Conservation (phyloP, 352 stramenopile species). For the Phytophthora idaei region DNA sequence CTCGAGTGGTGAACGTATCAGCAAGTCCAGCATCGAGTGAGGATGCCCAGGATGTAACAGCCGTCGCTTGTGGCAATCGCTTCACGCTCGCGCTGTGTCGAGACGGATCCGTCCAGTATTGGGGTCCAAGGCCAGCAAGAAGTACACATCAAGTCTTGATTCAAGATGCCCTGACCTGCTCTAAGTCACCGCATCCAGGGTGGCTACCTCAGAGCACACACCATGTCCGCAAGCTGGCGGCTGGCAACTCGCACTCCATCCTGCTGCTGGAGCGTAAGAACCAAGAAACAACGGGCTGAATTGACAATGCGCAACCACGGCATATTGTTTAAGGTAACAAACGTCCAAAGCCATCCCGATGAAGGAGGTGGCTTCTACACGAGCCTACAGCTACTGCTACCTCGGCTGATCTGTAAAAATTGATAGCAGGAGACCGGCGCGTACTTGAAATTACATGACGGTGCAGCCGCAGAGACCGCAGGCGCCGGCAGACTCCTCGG, state of each 20-base stretch:
- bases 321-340: conserved; percentile 39
- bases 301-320: conserved; percentile 28
- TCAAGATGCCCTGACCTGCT: too few species aligned
- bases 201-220: conserved; percentile 13
- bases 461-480: conserved; percentile 60
- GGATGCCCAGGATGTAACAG: conserved; percentile 32
- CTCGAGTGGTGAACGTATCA: conserved; percentile 49
- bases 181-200: conserved; percentile 15
- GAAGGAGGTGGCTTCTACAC: conserved; percentile 21
- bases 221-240: conserved; percentile 22
- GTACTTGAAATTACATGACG: conserved; percentile 58
- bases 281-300: conserved; percentile 1
- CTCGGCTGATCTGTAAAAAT: conserved; percentile 24
- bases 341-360: conserved; percentile 30
- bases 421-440: not conserved
- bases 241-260: conserved; percentile 37
- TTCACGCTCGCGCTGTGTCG: conserved; percentile 54
- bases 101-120: conserved; percentile 57
- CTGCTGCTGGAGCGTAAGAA: conserved; percentile 24
- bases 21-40: conserved; percentile 30
- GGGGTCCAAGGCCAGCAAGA: conserved; percentile 37
- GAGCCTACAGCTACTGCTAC: conserved; percentile 23
- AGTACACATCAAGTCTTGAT: not conserved
- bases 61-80: conserved; percentile 55
- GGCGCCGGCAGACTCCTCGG: conserved; percentile 52